Conservation (phyloP, 306 rosid species). For the Castanea crenata region DNA sequence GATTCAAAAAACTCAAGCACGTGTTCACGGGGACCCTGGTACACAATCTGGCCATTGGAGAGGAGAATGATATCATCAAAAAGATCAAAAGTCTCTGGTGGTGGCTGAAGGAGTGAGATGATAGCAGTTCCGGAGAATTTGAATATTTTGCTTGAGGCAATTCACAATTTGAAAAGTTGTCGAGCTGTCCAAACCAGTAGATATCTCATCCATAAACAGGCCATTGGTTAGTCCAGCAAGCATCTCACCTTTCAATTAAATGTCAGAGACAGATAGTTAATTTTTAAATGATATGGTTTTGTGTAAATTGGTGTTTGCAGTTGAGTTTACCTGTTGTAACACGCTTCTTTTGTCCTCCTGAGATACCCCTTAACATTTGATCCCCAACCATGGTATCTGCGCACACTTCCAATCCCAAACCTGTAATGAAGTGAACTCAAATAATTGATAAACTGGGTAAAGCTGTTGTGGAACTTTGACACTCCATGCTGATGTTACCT, state of each 20-base stretch:
- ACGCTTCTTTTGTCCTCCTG: slow-evolving; percentile 55
- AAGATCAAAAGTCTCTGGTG: slow-evolving; percentile 52
- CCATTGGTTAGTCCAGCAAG: slow-evolving; percentile 45
- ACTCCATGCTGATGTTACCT: slow-evolving; percentile 13
- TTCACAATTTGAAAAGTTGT: slow-evolving; percentile 52
- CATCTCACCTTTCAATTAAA: slow-evolving; percentile 37
- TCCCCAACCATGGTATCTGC: slow-evolving; percentile 50
- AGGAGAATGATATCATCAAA: slow-evolving; percentile 50
- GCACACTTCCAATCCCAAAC: slow-evolving; percentile 43
- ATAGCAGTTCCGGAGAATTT: slow-evolving; percentile 35
- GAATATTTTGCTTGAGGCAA: slow-evolving; percentile 35
- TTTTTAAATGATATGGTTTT: neutral
- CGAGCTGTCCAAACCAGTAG: slow-evolving; percentile 53
- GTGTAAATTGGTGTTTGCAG: too few species aligned
- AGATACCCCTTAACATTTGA: slow-evolving; percentile 44
- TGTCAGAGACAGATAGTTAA: neutral
- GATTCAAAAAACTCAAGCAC: slow-evolving; percentile 44
- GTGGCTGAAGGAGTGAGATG: slow-evolving; percentile 54
- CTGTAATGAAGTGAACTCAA: slow-evolving; percentile 5
- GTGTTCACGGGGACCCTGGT: slow-evolving; percentile 41
- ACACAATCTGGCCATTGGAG: slow-evolving; percentile 45
- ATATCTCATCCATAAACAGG: slow-evolving; percentile 54
- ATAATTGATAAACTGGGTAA: neutral
- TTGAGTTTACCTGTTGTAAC: slow-evolving; percentile 44
- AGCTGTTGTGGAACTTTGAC: neutral